These are phyloP conservation scores for Auricularia sp. DNA, from an alignment of 768 basidiomycete species.

Conservation along the genomic window DNA sequence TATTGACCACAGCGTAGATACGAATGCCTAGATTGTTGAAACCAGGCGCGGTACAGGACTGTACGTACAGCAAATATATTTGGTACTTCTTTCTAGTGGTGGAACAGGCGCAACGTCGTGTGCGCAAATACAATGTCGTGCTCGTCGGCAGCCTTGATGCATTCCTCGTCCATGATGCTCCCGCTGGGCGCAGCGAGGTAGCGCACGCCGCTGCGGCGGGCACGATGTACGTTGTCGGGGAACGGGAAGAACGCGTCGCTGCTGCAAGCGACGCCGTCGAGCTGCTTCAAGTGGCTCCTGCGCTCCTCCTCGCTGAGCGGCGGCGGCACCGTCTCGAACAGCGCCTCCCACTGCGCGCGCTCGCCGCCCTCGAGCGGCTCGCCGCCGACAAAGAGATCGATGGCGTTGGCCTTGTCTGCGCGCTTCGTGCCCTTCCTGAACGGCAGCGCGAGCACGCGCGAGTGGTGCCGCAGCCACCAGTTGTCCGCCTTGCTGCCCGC, in stretches of 20 bases:
- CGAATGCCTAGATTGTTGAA: no score
- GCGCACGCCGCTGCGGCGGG: conserved; percentile 80
- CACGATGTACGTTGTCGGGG: conserved; percentile 94
- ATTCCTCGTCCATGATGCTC: conserved; percentile 95
- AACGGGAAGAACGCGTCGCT: conserved; percentile 99
- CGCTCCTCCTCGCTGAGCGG: conserved; percentile 62
- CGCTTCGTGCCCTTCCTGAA: conserved; percentile 98
- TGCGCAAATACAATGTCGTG: conserved; percentile 86
- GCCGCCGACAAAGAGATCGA: conserved; percentile 90
- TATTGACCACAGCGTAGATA: no score
- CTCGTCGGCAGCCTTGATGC: conserved; percentile 94
- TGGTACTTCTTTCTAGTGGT: conserved; percentile 40
- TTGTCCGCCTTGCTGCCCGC: conserved; percentile 97
- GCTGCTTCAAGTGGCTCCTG: conserved; percentile 57
- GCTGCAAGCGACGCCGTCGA: conserved; percentile 84
- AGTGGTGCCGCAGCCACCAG: conserved; percentile 98
- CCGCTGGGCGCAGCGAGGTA: conserved; percentile 90
- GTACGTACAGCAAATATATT: no score
- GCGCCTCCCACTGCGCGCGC: conserved; percentile 79
- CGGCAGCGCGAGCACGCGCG: conserved; percentile 80
- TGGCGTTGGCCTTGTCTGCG: conserved; percentile 96
- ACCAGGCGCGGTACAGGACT: no score
- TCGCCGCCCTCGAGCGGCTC: conserved; percentile 85
- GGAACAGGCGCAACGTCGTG: conserved; percentile 81
- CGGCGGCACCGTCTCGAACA: conserved; percentile 67